Base-by-base conservation (phyloP, 768 basidiomycete species). In the Paxillus rubicundulus region DNA sequence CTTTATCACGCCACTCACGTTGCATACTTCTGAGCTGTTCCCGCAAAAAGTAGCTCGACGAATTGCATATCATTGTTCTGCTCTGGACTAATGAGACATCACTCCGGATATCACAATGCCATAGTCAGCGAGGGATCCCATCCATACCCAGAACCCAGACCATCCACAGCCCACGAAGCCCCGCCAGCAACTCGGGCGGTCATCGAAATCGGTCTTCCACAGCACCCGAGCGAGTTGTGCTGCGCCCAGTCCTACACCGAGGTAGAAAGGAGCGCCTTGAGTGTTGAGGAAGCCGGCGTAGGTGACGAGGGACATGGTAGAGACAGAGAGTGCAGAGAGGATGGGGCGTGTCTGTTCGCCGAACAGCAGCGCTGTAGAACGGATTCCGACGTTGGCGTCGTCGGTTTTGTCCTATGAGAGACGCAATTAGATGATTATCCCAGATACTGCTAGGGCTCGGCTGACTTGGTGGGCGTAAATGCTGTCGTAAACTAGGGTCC, bases 401-500 rank as follows among this genome's bases (percentile, higher is more conserved):
- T 99, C 97, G 14, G 56, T 64, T 73, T 98, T 99, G 72, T 99
- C 97, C 89, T 97, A 66, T 34, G 20, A 37, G 43, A 5, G 9
- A 40, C 12, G 18, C 0, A 9, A 16, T 43, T 21, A 48, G 39
- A 44, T 27, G 24, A 28, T 42, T n/a, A 24, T 1, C 28, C 10
- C 18, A 1, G 1, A 8, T 33, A 24, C n/a, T 2, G 8, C 12
- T 5, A 4, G 18, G 6, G 27, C n/a, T n/a, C 9, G 21, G 41
- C 72, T 28, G 55, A 89, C 92, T 75, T 98, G 96, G 69, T 99
- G 97, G 3, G 97, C 97, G 63, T 98, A 98, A 59, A 98, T 93
- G 45, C 87, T 96, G 61, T 99, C 97, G 65, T 98, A 99, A 2
- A 97, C 90, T 40, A 99, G 79, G 45, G 95, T 95, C 94, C 95